Base-by-base conservation (phyloP, 2,329 filamentous ascomycete genomes). In the Cytospora leucostoma region DNA sequence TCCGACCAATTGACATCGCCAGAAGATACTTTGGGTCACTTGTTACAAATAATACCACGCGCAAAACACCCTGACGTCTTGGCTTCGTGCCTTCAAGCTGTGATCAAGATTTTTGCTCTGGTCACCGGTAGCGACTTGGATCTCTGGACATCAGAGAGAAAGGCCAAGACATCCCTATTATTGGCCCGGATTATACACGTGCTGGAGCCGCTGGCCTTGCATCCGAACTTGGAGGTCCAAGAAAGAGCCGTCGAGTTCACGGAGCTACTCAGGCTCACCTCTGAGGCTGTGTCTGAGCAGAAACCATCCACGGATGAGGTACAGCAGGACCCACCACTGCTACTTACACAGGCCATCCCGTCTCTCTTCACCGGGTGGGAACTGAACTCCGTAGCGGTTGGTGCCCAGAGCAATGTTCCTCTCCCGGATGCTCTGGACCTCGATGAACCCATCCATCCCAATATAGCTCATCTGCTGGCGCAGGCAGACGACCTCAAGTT, bases 231-330 rank as follows among this genome's bases (percentile, higher is more conserved):
- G 1, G 95, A 99, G 73, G 93, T 99, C 4, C 95, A 99, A 76
- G 95, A 98, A 75, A 87, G 95, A 62, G 90, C 93, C 3, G 93
- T 97, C 1, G 93, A 97, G 72, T 96, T 97, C 70, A 84, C 93
- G 0, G 95, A 99, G 73, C 82, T 98, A 13, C 85, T 98, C 71
- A 92, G 92, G 64, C 81, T 99, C 52, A 92, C 92, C 2, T 87
- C 88, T 1, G 95, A 99, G 77, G 93, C 94, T 15, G 85, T 86
- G 3, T 84, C 87, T 10, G 87, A 82, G 1, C 90, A 93, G 66
- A 81, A 84, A 12, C 78, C 84, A 15, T 83, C 82, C 1, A 82
- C 79, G 0, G 82, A 83, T 37, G 77, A 81, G 2, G 67, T 77
- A 5, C 76, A 82, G 32, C 83, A 87, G 68, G 89, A 95, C 67